Base-by-base conservation (phyloP, 495 filamentous ascomycete species). In the Chaetomium fimeti region DNA sequence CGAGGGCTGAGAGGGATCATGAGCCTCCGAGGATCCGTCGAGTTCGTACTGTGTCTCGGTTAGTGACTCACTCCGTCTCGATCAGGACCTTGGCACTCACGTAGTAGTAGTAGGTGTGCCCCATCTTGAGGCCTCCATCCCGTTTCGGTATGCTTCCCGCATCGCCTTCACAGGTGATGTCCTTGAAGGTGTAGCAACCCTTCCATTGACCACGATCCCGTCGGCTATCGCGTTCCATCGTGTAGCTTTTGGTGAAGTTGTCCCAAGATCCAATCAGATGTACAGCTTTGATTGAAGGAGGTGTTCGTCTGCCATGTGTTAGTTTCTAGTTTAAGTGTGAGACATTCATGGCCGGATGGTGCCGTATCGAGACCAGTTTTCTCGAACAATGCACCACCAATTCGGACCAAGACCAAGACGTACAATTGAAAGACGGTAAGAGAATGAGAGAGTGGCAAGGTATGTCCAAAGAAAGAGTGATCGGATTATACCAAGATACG, bases 21-120 rank as follows among this genome's bases (percentile, higher is more conserved):
- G 85, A 63, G 82, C 82, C 74, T 96, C 91, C 51, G 85, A 77
- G 47, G 89, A 85, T 58, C 87, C 86, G 74, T 96, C 87, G 45
- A 96, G 70, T 68, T 89, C 82, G 72, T 95, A 97, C 90, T 95
- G 68, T 48, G 57, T 51, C 51, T 58, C 60, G 49, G 67, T 76
- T 60, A 71, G 66, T 58, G 52, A 67, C 62, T 57, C 15, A 52
- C 12, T 64, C n/a, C 12, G 7, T 16, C 32, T 3, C n/a, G 18
- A 18, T 13, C 3, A 52, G 16, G 38, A 16, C 53, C 61, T 4
- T 4, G 56, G 38, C 12, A 77, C 91, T 77, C 76, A 94, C 91
- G 77, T 92, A 96, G 79, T 95, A 97, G 84, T 92, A 96, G 76
- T 96, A 96, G 11, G 86, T 92, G n/a, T 87, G 86, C 29, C 92